phyloP scores from a whole-genome alignment of 257 asterid genomes.

The Salvia rosmarinus region DNA sequence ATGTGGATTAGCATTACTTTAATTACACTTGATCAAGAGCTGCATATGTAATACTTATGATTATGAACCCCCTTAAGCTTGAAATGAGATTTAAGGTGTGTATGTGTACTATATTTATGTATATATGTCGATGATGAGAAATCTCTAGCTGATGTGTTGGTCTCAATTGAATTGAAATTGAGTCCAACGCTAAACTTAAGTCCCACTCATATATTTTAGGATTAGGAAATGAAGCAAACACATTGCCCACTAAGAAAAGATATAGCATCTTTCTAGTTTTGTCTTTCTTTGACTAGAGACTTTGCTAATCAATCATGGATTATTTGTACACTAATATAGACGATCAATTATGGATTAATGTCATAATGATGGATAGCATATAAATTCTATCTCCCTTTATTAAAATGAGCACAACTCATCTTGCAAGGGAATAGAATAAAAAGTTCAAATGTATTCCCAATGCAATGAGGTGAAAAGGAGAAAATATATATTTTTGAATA shows the following conservation, averaged over 20 bases:
- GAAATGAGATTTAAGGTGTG: background rate
- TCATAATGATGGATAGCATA: background rate
- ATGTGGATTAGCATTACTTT: background rate
- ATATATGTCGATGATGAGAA: background rate
- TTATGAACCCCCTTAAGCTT: background rate
- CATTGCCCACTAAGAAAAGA: constrained; percentile 57
- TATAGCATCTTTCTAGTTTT: constrained; percentile 35
- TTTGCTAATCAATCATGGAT: constrained; percentile 2
- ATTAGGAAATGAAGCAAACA: constrained; percentile 42
- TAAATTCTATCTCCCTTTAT: background rate
- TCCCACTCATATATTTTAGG: constrained; percentile 42
- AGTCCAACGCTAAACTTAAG: constrained; percentile 45
- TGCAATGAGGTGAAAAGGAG: background rate
- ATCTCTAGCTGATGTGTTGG: constrained; percentile 46
- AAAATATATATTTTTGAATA: background rate
- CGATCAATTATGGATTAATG: constrained; percentile 10
- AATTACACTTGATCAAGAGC: background rate
- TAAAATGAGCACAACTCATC: background rate
- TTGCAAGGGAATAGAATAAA: background rate
- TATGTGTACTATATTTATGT: background rate
- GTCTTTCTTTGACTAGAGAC: constrained; percentile 24
- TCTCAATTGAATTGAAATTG: constrained; percentile 36
- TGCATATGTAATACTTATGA: background rate
- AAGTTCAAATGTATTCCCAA: background rate
- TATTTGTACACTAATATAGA: background rate